Evolutionary conservation across 805 yeast genomes (phyloP), one percentile per base, ranked within the genome.

Genomic region (Suhomyces prunicola): DNA sequence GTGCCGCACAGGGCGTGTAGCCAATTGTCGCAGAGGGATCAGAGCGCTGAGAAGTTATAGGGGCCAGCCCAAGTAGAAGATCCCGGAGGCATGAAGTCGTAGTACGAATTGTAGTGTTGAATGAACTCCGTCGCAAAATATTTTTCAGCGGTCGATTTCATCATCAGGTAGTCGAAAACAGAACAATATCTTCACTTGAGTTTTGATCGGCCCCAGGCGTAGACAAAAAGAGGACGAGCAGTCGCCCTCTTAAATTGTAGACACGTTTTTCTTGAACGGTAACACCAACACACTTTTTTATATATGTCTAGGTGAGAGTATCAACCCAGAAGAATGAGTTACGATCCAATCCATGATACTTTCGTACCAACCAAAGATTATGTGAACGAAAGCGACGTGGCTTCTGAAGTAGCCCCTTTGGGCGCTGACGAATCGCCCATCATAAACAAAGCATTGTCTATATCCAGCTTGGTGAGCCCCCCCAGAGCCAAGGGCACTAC

Each of bases 301-400:
- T 39, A 1, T 19, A 39, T 39, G 42, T 39, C 42, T 39, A 39
- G 42, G 42, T 39, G 10, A 39, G 15, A 39, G 42, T 39, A 39
- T 39, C 42, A 17, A 15, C 24, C 24, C 23, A 39, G 5, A 19
- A 46, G 31, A 29, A 74, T 74, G 79, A 73, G 68, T 58, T 74
- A 74, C 71, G 77, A 74, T 55, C 79, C 79, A 12, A 71, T 74
- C 26, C 77, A 74, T 57, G 79, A 74, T 54, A 73, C 70, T 4
- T 68, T 60, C 53, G 56, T 59, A 15, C 46, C 52, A 3, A 10
- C 48, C 15, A 44, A 44, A 17, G 53, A 44, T 26, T 6, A 44
- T 22, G 27, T 13, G 27, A 42, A 42, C 46, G 46, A 42, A 22
- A 17, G 44, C 19, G 44, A 41, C 13, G 44, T 19, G 22, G 44